Evolutionary conservation across 2,329 filamentous ascomycete genomes (phyloP).

Genomic region (Tolypocladium ovalisporum): DNA sequence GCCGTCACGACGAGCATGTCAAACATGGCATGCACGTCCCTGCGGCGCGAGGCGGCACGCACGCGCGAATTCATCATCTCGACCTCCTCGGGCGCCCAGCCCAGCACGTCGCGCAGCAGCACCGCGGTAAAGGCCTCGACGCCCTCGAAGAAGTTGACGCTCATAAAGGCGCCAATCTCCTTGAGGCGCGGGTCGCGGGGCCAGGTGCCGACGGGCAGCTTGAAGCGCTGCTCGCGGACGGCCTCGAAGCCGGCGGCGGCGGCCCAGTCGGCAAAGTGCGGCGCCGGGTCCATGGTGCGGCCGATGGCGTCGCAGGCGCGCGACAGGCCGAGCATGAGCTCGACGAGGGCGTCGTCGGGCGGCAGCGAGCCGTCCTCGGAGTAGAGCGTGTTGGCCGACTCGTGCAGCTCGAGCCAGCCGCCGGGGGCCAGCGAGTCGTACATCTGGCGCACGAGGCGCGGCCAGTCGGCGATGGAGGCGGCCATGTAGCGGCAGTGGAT

Average conservation of each 20-base stretch:
- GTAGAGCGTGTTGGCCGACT: slow-evolving; percentile 23
- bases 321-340: slow-evolving; percentile 13
- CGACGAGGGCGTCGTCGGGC: slow-evolving; percentile 21
- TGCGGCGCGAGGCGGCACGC: slow-evolving; percentile 12
- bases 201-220: slow-evolving; percentile 28
- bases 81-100: slow-evolving; percentile 29
- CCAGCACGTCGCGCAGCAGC: slow-evolving; percentile 24
- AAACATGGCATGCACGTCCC: slow-evolving; percentile 17
- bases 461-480: slow-evolving; percentile 18
- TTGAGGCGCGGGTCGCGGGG: slow-evolving; percentile 29
- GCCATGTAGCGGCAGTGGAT: slow-evolving; percentile 15
- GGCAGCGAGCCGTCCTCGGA: slow-evolving; percentile 28
- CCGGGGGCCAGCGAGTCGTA: slow-evolving; percentile 30
- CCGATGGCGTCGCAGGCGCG: slow-evolving; percentile 16
- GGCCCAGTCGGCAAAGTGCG: slow-evolving; percentile 15
- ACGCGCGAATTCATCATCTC: slow-evolving; percentile 22
- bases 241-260: slow-evolving; percentile 20
- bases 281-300: slow-evolving; percentile 17
- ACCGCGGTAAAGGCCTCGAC: slow-evolving; percentile 26
- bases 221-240: slow-evolving; percentile 16
- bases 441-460: slow-evolving; percentile 11
- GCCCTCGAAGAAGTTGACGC: slow-evolving; percentile 22
- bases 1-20: slow-evolving; percentile 19
- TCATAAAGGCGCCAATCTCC: slow-evolving; percentile 28
- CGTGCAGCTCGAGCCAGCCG: slow-evolving; percentile 35